Base-by-base conservation (phyloP, 1,139 yeast species). In the Taiozyma sp. region DNA sequence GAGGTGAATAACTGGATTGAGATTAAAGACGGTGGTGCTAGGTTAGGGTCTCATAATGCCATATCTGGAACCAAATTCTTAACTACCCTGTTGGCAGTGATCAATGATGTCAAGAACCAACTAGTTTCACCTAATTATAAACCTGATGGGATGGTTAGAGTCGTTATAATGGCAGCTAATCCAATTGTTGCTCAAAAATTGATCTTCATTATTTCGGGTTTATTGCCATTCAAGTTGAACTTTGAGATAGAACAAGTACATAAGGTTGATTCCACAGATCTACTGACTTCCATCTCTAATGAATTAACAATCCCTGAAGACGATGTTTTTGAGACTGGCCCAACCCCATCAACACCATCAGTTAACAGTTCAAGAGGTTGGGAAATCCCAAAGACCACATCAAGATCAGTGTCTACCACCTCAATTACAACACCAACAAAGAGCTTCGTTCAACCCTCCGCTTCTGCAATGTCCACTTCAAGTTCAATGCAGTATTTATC, bases 1-100 rank as follows among this genome's bases (percentile, higher is more conserved):
- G 85, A 80, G 56, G 72, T 79, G 3, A 69, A 79, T 50, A 80
- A 79, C 55, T 81, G 87, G 87, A 64, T 81, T 29, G 85, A 80
- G 58, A 75, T 78, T 52, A 81, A 81, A 59, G 87, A 81, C 59
- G 83, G 81, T 2, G 71, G 81, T 1, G 70, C 69, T 5, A 60
- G 64, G 43, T 47, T 63, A 9, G 60, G 60, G 2, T 35, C 40
- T 6, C 49, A 45, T 4, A 48, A 46, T n/a, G 50, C 47, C 11
- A 50, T 47, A 26, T 19, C 50, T 16, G 62, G 64, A 0, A 52
- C 61, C 1, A 55, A 56, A 41, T 61, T 61, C 43, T 45, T 61
- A n/a, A 52, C 54, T 4, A 54, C 60, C n/a, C 30, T 61, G 21
- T 40, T 61, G 3, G 52, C 63, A 1, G 42, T 55, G 22, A 54